Evolutionary conservation across 164 flowering plant genomes (phyloP), one percentile per base, ranked within the genome.

Genomic region (Nymphaea colorata): DNA sequence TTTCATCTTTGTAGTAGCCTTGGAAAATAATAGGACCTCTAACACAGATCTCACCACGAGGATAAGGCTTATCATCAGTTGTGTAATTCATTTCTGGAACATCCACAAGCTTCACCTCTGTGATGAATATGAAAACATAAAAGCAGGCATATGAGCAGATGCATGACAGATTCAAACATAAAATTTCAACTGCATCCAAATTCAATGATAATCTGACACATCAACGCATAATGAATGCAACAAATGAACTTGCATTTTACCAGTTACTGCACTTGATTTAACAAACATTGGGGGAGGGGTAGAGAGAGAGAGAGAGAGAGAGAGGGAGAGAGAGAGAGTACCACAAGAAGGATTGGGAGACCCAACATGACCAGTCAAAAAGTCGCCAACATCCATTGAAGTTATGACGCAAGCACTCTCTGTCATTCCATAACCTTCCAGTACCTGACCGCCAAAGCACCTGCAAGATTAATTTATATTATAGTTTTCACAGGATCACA

Each of bases 381-480:
- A 78, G 76, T 94, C 99, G 70, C 78, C 77, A 70, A 79, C 86
- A 57, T 84, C 83, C 85, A 91, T 85, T 8, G 80, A 43, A 78
- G 83, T 83, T 71, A 91, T 86, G 62, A 82, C 80, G 79, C 98
- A 91, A 42, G 98, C 78, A 61, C 87, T 84, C 79, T 94, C 99
- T 44, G 99, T 94, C 99, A 94, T 94, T 70, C 99, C 99, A 83
- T 94, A 94, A 60, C 99, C 99, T 83, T 94, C 99, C 25, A 68
- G 14, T 17, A 91, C 82, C 64, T 41, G 80, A 69, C 96, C 83
- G 51, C 99, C 91, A 82, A 94, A 94, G 85, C 95, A 88, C 67
- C 98, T 94, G 85, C 44, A 36, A 71, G 71, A 44, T 44, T 66
- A 45, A 25, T 25, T 25, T 25, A 25, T 25, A 25, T 25, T 25